phyloP scores from a whole-genome alignment of 352 stramenopile genomes.

The Phytopythium cucurbitacearum region DNA sequence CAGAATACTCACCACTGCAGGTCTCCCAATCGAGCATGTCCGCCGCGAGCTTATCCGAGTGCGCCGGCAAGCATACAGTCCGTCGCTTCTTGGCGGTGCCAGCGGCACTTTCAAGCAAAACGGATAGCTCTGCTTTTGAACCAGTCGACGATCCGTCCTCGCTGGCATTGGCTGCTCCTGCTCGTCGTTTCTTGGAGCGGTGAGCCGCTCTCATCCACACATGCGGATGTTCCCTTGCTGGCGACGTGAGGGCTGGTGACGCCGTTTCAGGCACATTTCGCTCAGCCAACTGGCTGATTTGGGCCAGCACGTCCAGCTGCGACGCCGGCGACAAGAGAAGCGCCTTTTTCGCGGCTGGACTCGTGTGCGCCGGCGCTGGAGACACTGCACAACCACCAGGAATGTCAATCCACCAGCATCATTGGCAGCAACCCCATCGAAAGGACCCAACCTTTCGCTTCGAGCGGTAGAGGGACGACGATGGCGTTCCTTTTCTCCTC shows the following conservation, averaged over 20 bases:
- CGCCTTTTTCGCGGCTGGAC: conserved; percentile 6
- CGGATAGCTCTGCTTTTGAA: background rate
- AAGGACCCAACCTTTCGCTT: too few relatives aligned
- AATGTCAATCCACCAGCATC: background rate
- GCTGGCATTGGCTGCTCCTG: background rate
- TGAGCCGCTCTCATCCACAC: conserved; percentile 17
- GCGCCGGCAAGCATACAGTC: conserved; percentile 6
- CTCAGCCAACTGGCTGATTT: conserved; percentile 71
- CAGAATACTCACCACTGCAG: conserved; percentile 41
- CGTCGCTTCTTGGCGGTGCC: conserved; percentile 15
- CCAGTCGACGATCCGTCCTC: background rate
- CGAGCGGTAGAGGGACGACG: too few relatives aligned
- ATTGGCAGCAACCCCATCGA: too few relatives aligned
- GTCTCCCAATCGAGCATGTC: conserved; percentile 66
- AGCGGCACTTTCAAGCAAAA: background rate
- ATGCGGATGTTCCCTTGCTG: conserved; percentile 8
- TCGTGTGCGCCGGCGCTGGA: background rate
- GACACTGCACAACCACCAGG: background rate
- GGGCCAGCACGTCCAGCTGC: conserved; percentile 67
- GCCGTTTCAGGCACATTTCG: conserved; percentile 10
- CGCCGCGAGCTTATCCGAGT: conserved; percentile 20
- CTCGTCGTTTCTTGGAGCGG: conserved; percentile 1
- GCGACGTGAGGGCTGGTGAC: background rate
- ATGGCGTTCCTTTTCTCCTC: too few relatives aligned
- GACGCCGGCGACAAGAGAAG: conserved; percentile 58